A percentile compares a stretch with the other conserved stretches of the same genome.
These are phyloP conservation scores for Pythium rishiriense DNA, from an alignment of 352 stramenopile species.

Conservation along the genomic window DNA sequence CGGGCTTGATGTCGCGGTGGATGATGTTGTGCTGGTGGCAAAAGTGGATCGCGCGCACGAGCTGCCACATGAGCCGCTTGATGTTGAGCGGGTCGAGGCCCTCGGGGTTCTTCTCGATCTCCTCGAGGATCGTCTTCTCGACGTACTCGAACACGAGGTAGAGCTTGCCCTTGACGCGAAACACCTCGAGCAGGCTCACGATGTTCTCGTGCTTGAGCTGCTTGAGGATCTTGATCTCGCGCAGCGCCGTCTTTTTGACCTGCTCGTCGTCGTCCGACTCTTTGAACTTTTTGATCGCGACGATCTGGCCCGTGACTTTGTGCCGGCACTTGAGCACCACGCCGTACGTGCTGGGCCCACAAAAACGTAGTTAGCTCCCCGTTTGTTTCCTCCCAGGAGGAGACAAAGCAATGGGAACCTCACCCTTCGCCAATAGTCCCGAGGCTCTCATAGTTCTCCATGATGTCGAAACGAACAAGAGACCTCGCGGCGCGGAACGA, in stretches of 20 bases:
- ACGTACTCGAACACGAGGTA: constrained; percentile 90
- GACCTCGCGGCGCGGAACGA: background rate
- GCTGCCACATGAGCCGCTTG: constrained; percentile 85
- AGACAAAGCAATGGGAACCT: background rate
- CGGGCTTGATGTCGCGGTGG: constrained; percentile 94
- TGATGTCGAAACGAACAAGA: too few relatives aligned
- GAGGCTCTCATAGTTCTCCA: constrained; percentile 90
- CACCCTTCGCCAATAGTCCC: constrained; percentile 88
- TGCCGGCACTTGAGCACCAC: constrained; percentile 88
- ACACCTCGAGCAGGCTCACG: constrained; percentile 84
- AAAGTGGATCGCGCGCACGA: constrained; percentile 88
- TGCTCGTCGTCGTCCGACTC: constrained; percentile 89
- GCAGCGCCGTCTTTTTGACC: constrained; percentile 85
- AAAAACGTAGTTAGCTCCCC: background rate
- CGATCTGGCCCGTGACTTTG: constrained; percentile 79
- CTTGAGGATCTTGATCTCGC: constrained; percentile 86
- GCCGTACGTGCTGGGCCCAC: constrained; percentile 62
- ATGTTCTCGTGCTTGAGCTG: constrained; percentile 89
- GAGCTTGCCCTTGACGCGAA: constrained; percentile 81
- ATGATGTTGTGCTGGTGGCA: constrained; percentile 96
- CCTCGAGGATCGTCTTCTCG: constrained; percentile 87
- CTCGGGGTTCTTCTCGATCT: constrained; percentile 87
- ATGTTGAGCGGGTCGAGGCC: constrained; percentile 65
- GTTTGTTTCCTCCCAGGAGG: background rate
- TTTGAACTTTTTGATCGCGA: constrained; percentile 93